phyloP scores from a whole-genome alignment of 2,329 filamentous ascomycete species.

The Gnomoniopsis sp. region DNA sequence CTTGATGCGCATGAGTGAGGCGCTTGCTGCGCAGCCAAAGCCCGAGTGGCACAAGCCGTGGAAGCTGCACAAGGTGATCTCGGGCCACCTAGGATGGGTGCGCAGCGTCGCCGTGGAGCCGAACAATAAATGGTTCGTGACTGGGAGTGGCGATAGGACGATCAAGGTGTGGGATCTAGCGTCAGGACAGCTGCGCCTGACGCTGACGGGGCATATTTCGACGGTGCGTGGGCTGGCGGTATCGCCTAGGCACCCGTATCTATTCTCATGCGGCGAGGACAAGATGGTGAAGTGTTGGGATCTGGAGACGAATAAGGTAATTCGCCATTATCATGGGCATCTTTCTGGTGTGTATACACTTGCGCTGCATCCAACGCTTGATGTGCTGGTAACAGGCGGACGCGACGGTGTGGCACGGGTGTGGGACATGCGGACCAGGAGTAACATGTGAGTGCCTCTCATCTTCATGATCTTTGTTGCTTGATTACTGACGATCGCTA shows the following conservation, averaged over 20 bases:
- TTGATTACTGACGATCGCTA: neutral
- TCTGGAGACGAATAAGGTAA: slow-evolving; percentile 98
- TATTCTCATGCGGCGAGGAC: slow-evolving; percentile 97
- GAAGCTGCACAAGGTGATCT: slow-evolving; percentile 98
- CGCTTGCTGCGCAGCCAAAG: slow-evolving; percentile 46
- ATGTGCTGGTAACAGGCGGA: slow-evolving; percentile 91
- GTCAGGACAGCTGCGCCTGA: slow-evolving; percentile 77
- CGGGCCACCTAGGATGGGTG: slow-evolving; percentile 95
- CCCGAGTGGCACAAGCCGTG: slow-evolving; percentile 97
- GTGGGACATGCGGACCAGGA: slow-evolving; percentile 97
- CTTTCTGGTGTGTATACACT: slow-evolving; percentile 93
- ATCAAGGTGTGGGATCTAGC: slow-evolving; percentile 99
- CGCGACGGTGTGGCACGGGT: slow-evolving; percentile 92
- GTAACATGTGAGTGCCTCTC: slow-evolving; percentile 59
- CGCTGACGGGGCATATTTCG: slow-evolving; percentile 90
- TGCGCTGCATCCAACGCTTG: slow-evolving; percentile 87
- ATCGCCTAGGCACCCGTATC: slow-evolving; percentile 88
- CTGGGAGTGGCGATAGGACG: slow-evolving; percentile 88
- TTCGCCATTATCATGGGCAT: slow-evolving; percentile 95
- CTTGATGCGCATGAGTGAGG: slow-evolving; percentile 29
- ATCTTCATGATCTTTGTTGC: neutral
- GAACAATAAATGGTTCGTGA: slow-evolving; percentile 96
- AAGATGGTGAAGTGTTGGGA: slow-evolving; percentile 99
- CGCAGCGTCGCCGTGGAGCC: slow-evolving; percentile 86
- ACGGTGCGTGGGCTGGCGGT: slow-evolving; percentile 90